Evolutionary conservation across 306 rosid genomes (phyloP).

Genomic region (Trichosanthes truncata): DNA sequence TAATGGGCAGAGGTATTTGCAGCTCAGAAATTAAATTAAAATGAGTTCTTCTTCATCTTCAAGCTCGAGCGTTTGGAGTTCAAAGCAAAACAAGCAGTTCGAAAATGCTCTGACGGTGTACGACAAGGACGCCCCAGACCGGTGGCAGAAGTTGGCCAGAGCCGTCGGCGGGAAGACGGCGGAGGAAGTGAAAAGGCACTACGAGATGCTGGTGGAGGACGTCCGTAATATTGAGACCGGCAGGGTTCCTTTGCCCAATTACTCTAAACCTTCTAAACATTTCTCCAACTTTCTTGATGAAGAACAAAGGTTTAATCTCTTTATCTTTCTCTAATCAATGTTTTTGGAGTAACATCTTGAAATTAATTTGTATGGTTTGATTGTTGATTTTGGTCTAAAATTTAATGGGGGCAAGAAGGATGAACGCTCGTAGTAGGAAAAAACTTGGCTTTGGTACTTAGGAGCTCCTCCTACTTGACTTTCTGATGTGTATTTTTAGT

Average conservation of each 20-base stretch:
- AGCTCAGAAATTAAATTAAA: neutral
- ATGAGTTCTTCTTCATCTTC: constrained; percentile 12
- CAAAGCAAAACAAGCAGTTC: constrained; percentile 59
- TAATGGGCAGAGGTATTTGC: neutral
- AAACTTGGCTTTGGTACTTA: too few species aligned
- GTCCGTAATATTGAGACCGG: constrained; percentile 56
- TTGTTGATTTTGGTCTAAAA: neutral
- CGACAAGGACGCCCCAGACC: constrained; percentile 50
- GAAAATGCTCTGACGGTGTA: constrained; percentile 63
- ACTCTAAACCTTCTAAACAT: constrained; percentile 18
- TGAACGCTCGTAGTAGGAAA: too few species aligned
- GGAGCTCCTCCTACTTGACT: too few species aligned
- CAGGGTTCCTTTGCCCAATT: constrained; percentile 56
- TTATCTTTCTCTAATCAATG: neutral
- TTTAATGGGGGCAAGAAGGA: neutral
- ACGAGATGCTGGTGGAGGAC: constrained; percentile 56
- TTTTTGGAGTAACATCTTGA: too few species aligned
- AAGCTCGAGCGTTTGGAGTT: constrained; percentile 39
- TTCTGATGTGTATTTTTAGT: too few species aligned
- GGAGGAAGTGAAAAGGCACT: constrained; percentile 67
- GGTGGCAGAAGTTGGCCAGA: constrained; percentile 61
- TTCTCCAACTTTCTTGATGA: constrained; percentile 26
- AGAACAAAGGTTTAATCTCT: constrained; percentile 33
- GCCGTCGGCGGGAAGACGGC: constrained; percentile 70
- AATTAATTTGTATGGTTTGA: neutral